A percentile compares a stretch with the other conserved stretches of the same genome.
Evolutionary conservation across 768 basidiomycete genomes (phyloP).

Genomic region (Leccinum variicolor): DNA sequence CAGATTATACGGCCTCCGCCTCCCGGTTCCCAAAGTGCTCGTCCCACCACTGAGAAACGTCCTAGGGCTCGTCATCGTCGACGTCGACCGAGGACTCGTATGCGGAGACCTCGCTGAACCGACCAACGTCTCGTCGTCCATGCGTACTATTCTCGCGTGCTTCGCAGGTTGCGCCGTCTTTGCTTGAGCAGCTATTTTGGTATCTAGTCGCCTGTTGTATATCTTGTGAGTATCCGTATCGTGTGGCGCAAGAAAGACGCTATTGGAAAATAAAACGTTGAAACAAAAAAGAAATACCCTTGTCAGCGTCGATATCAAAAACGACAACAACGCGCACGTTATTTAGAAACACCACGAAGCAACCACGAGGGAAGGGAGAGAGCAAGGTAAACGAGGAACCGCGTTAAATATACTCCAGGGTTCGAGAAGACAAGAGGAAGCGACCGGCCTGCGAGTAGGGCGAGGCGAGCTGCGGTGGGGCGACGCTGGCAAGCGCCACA

Average conservation of each 20-base stretch:
- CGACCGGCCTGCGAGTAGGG: conserved; percentile 1
- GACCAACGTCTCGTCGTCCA: conserved; percentile 26
- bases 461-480: conserved; percentile 19
- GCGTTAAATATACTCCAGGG: conserved; percentile 18
- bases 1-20: conserved; percentile 38
- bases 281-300: not conserved
- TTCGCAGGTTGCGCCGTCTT: not conserved
- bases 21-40: conserved; percentile 11
- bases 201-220: not conserved
- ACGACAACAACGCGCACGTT: not conserved
- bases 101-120: conserved; percentile 19
- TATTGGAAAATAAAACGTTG: not conserved
- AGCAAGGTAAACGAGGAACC: not conserved
- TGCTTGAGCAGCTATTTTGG: not conserved
- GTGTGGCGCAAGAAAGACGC: not conserved
- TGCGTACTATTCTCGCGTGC: not conserved
- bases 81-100: conserved; percentile 19
- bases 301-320: conserved; percentile 9
- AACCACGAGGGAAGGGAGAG: conserved; percentile 12
- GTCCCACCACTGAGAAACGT: conserved; percentile 5
- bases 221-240: not conserved
- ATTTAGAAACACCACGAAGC: conserved; percentile 1
- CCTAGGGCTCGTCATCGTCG: conserved; percentile 13
- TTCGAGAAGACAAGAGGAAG: conserved; percentile 1
- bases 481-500: conserved; percentile 2